Base-by-base conservation (phyloP, 257 asterid genomes). In the Penstemon newberryi region DNA sequence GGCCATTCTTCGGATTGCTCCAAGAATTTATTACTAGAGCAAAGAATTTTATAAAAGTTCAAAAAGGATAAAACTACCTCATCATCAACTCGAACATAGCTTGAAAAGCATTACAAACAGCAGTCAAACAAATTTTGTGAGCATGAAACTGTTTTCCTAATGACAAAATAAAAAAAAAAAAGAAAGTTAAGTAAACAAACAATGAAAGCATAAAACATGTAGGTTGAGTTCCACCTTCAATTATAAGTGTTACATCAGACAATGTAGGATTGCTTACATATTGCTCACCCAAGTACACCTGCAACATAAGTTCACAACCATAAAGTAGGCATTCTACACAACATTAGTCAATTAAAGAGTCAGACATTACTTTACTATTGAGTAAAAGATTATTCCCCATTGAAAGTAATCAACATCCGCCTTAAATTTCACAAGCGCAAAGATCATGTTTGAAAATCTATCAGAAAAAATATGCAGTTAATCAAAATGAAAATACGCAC, bases 211-310 rank as follows among this genome's bases (percentile, higher is more conserved):
- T 39, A 40, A 15, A 66, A 57, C 11, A 72, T 64, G 39, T 42
- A 54, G 49, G 52, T 47, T 37, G 55, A 65, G 50, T 69, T 71
- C 41, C 66, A 94, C 99, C 99, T 92, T 94, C 99, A 66, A 94
- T 87, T 74, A 94, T 83, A 78, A 94, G 91, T 49, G 96, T 89
- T 70, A 94, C 99, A 69, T 94, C 99, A 7, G 99, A 87, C 52
- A 91, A 70, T 11, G 98, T 94, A 39, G 93, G 74, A 80, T 82
- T 94, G 71, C 91, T 94, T 66, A 94, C 99, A 75, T 81, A 94
- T 76, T 91, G 87, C 83, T 91, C 99, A 4, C 98, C 98, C 83
- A 94, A 79, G 78, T 94, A 94, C 68, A 94, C 98, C 98, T 94
- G 96, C 81, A 75, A 56, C 52, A 81, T 58, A 70, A 70, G 8